Conservation (phyloP, 139 green algal species). For the Tetradesmus lagerheimii region DNA sequence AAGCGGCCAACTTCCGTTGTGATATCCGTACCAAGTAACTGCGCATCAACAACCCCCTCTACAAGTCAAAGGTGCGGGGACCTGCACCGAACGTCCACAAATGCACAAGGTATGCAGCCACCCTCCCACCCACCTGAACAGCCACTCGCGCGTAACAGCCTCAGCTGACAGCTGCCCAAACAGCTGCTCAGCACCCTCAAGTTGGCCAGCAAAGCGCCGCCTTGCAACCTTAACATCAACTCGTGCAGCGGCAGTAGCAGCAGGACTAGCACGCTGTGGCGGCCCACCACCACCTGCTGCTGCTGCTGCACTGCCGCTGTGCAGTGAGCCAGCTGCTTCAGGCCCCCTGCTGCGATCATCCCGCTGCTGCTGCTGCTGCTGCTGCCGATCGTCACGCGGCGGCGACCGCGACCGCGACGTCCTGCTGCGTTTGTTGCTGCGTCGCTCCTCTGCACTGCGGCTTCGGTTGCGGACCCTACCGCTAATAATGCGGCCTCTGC, state of each 20-base stretch:
- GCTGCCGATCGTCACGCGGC: not conserved
- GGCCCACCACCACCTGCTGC: not conserved
- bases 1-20: too few species aligned
- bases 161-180: slow-evolving; percentile 3
- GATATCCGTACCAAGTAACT: too few species aligned
- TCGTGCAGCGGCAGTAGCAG: not conserved
- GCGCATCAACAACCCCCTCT: too few species aligned
- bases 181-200: slow-evolving; percentile 30
- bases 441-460: not conserved
- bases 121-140: not conserved
- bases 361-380: not conserved
- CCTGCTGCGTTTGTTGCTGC: not conserved
- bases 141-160: not conserved
- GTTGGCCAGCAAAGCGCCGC: not conserved
- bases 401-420: not conserved
- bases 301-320: not conserved
- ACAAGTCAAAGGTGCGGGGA: too few species aligned
- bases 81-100: too few species aligned
- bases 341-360: not conserved
- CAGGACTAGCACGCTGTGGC: not conserved
- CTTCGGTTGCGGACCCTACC: not conserved
- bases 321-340: not conserved
- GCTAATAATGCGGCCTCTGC: slow-evolving; percentile 4
- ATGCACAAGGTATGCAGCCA: too few species aligned
- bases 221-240: not conserved